phyloP scores from a whole-genome alignment of 1,284 basidiomycete genomes.

The Takashimella koratensis region DNA sequence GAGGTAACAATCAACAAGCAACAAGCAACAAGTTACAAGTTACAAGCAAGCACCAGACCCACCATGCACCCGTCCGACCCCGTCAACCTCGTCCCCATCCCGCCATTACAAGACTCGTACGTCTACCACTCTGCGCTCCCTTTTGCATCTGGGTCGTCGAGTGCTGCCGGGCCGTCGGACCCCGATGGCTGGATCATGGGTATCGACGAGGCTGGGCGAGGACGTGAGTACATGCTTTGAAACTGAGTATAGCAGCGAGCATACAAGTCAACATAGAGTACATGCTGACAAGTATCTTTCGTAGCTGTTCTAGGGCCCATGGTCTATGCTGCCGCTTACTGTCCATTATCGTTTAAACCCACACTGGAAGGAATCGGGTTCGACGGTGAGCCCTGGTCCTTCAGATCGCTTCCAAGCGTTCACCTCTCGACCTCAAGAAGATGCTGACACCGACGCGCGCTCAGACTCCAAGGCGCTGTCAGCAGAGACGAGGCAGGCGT shows the following conservation, averaged over 20 bases:
- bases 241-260: neutral
- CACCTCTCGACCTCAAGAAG: neutral
- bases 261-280: neutral
- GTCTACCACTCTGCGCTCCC: conserved; percentile 76
- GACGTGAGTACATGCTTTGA: conserved; percentile 61
- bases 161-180: conserved; percentile 51
- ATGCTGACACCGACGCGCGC: neutral
- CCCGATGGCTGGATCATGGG: conserved; percentile 67
- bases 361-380: conserved; percentile 79
- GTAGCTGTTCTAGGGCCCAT: conserved; percentile 57
- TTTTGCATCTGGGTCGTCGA: too few species aligned
- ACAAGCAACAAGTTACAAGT: too few species aligned
- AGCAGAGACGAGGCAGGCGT: conserved; percentile 60
- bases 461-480: conserved; percentile 86
- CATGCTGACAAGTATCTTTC: neutral
- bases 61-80: conserved; percentile 32
- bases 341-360: conserved; percentile 72
- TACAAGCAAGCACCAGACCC: too few species aligned
- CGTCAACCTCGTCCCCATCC: conserved; percentile 55
- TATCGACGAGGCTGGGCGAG: conserved; percentile 94
- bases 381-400: conserved; percentile 56
- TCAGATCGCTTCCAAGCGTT: neutral
- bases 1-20: too few species aligned
- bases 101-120: conserved; percentile 67
- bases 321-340: conserved; percentile 94